Conservation (phyloP, 2,329 filamentous ascomycete species). For the Dactylonectria estremocensis region DNA sequence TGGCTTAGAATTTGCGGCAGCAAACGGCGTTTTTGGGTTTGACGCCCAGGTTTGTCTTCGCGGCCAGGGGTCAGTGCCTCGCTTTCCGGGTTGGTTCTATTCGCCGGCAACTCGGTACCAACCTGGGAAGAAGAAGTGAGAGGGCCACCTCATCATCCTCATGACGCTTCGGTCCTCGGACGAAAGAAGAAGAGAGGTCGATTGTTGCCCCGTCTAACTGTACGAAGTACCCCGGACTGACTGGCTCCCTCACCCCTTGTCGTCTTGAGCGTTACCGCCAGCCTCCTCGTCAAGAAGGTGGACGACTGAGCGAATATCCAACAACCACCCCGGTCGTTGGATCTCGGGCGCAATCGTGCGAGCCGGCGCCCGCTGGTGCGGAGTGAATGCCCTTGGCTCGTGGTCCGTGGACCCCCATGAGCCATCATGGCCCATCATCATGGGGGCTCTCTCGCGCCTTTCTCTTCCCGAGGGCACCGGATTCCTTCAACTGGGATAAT, state of each 20-base stretch:
- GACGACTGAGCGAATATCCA: slow-evolving; percentile 45
- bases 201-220: background rate
- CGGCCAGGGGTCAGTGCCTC: slow-evolving; percentile 26
- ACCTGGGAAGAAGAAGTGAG: slow-evolving; percentile 7
- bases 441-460: slow-evolving; percentile 4
- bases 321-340: slow-evolving; percentile 44
- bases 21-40: slow-evolving; percentile 17
- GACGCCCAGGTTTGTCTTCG: slow-evolving; percentile 17
- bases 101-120: slow-evolving; percentile 28
- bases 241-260: slow-evolving; percentile 37
- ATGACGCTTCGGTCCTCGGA: slow-evolving; percentile 8
- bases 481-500: slow-evolving; percentile 38
- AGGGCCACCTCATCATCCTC: background rate
- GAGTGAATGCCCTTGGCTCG: slow-evolving; percentile 41
- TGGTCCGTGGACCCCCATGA: slow-evolving; percentile 18
- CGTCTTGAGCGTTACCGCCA: slow-evolving; percentile 41
- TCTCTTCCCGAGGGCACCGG: slow-evolving; percentile 42
- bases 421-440: slow-evolving; percentile 26
- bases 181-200: background rate
- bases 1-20: slow-evolving; percentile 14
- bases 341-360: slow-evolving; percentile 42
- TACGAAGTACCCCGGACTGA: slow-evolving; percentile 3
- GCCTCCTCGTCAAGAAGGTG: slow-evolving; percentile 32
- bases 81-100: slow-evolving; percentile 2
- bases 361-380: slow-evolving; percentile 47